Conservation (phyloP, 352 stramenopile species). For the Elongisporangium undulatum region DNA sequence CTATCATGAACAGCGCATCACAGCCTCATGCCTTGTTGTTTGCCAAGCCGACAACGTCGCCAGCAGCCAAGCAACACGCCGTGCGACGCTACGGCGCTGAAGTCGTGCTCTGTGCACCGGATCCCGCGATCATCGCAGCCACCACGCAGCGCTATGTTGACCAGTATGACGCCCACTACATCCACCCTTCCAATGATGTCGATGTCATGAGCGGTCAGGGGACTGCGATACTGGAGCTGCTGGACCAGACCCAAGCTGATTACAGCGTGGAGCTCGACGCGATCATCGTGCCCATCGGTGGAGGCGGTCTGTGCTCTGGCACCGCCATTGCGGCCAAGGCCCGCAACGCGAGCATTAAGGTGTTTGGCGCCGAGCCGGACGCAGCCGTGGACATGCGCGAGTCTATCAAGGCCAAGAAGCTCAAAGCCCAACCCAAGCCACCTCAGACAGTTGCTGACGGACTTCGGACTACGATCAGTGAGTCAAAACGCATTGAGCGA, state of each 20-base stretch:
- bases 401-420: conserved; percentile 37
- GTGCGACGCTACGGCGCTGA: conserved; percentile 78
- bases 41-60: conserved; percentile 76
- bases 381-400: conserved; percentile 51
- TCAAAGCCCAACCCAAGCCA: conserved; percentile 33
- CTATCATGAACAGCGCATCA: no score
- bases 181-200: conserved; percentile 89
- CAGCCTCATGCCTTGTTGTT: background rate
- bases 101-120: conserved; percentile 42
- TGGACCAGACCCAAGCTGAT: conserved; percentile 64
- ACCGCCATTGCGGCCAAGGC: conserved; percentile 74
- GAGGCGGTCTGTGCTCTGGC: conserved; percentile 81
- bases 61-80: conserved; percentile 78
- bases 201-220: conserved; percentile 93
- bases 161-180: conserved; percentile 33
- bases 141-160: conserved; percentile 19
- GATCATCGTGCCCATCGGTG: conserved; percentile 85
- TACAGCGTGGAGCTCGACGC: conserved; percentile 60
- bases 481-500: background rate
- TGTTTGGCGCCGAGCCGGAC: conserved; percentile 68
- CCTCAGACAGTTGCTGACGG: conserved; percentile 61
- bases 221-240: conserved; percentile 83
- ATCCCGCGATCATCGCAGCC: conserved; percentile 27
- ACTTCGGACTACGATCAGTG: conserved; percentile 75
- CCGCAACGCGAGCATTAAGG: conserved; percentile 44